phyloP scores from a whole-genome alignment of 2,329 filamentous ascomycete genomes.

The Ascochyta viciae-villosae region DNA sequence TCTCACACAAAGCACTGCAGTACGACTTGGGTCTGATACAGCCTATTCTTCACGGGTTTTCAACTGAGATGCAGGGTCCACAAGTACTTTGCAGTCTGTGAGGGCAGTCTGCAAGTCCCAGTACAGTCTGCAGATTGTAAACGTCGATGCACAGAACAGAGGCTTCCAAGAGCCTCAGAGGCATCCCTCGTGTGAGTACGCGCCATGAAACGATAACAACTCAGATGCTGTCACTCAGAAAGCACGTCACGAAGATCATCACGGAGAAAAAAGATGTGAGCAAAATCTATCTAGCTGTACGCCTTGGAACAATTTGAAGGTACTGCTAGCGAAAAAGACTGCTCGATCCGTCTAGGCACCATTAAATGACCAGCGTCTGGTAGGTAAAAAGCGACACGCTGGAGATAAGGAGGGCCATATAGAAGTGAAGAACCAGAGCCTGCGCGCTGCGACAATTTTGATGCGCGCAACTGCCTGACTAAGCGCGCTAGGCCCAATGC shows the following conservation, averaged over 20 bases:
- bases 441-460: slow-evolving; percentile 30
- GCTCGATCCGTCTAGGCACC: slow-evolving; percentile 82
- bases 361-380: slow-evolving; percentile 81
- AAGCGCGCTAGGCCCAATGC: slow-evolving; percentile 38
- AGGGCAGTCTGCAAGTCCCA: no score
- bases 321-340: slow-evolving; percentile 99
- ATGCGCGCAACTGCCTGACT: slow-evolving; percentile 16
- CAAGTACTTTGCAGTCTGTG: no score
- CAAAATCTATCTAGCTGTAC: slow-evolving; percentile 98
- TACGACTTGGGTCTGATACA: no score
- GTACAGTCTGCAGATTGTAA: no score
- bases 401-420: slow-evolving; percentile 90
- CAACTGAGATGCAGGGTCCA: no score
- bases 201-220: no score
- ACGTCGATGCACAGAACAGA: no score
- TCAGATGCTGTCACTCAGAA: not conserved
- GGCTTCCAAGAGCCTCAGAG: no score
- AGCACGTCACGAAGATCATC: not conserved
- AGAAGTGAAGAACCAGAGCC: slow-evolving; percentile 51
- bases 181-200: no score
- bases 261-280: slow-evolving; percentile 65
- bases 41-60: no score
- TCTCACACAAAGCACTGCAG: not conserved
- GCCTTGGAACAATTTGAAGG: slow-evolving; percentile 76
- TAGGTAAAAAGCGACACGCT: slow-evolving; percentile 66